A percentile compares a stretch with the other conserved stretches of the same genome.
These are phyloP conservation scores for Russula foetens DNA, from an alignment of 768 basidiomycete species.

Conservation along the genomic window DNA sequence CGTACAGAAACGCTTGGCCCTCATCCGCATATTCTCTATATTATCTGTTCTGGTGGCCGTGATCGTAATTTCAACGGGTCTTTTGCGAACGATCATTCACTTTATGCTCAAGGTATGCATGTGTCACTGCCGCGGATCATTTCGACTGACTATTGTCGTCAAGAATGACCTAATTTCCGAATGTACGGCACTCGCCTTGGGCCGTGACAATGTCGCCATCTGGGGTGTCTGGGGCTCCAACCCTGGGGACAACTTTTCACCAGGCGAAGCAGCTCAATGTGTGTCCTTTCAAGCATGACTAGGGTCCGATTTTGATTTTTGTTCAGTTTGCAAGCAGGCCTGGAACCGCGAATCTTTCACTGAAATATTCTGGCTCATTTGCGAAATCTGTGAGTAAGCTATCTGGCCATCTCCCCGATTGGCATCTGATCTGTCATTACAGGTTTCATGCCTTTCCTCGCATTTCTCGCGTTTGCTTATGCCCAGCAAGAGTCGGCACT, in stretches of 20 bases:
- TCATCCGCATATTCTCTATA: slow-evolving; percentile 51
- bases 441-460: slow-evolving; percentile 58
- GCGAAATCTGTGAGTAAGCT: slow-evolving; percentile 44
- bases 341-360: slow-evolving; percentile 64
- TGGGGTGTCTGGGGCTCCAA: slow-evolving; percentile 28
- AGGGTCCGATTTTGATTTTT: slow-evolving; percentile 12
- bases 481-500: slow-evolving; percentile 65
- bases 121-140: background rate
- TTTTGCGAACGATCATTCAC: slow-evolving; percentile 54
- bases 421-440: background rate
- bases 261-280: slow-evolving; percentile 41
- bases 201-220: slow-evolving; percentile 26
- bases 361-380: slow-evolving; percentile 55
- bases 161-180: slow-evolving; percentile 52
- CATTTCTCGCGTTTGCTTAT: slow-evolving; percentile 58
- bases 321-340: slow-evolving; percentile 49
- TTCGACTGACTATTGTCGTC: background rate
- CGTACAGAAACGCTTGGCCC: slow-evolving; percentile 40
- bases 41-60: slow-evolving; percentile 40
- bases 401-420: background rate
- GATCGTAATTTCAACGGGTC: slow-evolving; percentile 41
- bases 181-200: slow-evolving; percentile 38
- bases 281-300: slow-evolving; percentile 19
- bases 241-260: slow-evolving; percentile 19
- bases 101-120: slow-evolving; percentile 54